These are phyloP conservation scores for Xylaria flabelliformis DNA, from an alignment of 495 filamentous ascomycete species.

Conservation along the genomic window DNA sequence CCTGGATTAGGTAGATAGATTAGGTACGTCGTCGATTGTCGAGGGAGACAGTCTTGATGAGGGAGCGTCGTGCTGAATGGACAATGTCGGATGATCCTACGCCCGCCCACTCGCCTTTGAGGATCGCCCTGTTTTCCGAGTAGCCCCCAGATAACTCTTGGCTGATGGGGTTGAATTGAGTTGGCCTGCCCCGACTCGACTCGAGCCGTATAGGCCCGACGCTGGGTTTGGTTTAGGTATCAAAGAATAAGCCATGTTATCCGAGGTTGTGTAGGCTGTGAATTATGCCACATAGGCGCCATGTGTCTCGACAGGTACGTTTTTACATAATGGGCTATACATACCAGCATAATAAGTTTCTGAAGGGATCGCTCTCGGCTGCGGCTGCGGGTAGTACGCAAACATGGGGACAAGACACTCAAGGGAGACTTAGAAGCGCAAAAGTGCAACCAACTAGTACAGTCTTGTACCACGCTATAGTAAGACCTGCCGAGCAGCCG, in stretches of 20 bases:
- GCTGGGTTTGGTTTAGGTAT: background rate
- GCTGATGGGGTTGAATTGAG: constrained; percentile 7
- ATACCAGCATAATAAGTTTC: background rate
- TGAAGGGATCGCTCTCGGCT: background rate
- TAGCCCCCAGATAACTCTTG: constrained; percentile 10
- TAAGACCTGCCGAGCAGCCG: constrained; percentile 18
- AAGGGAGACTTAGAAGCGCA: background rate
- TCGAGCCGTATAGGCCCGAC: background rate
- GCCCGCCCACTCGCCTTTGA: constrained; percentile 33
- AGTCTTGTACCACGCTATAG: background rate
- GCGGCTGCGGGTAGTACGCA: background rate
- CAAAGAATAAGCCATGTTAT: background rate
- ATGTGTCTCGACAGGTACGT: constrained; percentile 3
- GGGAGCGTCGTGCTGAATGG: constrained; percentile 32
- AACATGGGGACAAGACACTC: background rate
- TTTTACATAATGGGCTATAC: background rate
- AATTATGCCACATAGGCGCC: constrained; percentile 14
- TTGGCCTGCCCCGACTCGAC: background rate
- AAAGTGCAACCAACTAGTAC: background rate
- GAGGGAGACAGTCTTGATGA: background rate
- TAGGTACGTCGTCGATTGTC: constrained; percentile 1
- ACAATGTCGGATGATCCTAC: constrained; percentile 23
- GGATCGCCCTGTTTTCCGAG: constrained; percentile 25
- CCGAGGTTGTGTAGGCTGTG: background rate
- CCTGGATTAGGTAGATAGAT: background rate